Evolutionary conservation across 257 asterid genomes (phyloP).

Genomic region (Nicotiana undulata): DNA sequence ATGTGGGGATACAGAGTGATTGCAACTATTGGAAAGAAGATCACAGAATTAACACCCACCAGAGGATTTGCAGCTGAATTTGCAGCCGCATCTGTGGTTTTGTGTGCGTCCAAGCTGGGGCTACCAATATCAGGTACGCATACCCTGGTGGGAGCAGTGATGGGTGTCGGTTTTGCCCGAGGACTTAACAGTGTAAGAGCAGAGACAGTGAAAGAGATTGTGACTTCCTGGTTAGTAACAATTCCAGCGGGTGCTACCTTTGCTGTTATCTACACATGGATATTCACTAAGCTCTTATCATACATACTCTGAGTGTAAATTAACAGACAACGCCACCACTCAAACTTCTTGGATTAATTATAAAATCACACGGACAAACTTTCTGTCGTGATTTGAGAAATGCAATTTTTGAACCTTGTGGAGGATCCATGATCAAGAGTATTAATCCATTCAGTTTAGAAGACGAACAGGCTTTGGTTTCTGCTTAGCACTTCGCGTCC

Average conservation of each 20-base stretch:
- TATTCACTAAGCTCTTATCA: slow-evolving; percentile 62
- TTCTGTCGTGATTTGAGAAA: neutral
- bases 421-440: neutral
- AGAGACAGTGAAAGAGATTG: slow-evolving; percentile 87
- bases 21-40: slow-evolving; percentile 87
- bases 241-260: slow-evolving; percentile 83
- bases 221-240: slow-evolving; percentile 83
- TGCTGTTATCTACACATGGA: slow-evolving; percentile 77
- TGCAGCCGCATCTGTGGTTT: slow-evolving; percentile 92
- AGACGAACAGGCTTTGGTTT: neutral
- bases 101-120: slow-evolving; percentile 76
- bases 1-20: slow-evolving; percentile 92
- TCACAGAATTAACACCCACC: slow-evolving; percentile 84
- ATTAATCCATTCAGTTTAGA: neutral
- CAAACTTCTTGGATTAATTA: slow-evolving; percentile 16
- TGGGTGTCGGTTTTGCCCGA: slow-evolving; percentile 94
- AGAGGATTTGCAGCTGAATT: slow-evolving; percentile 95
- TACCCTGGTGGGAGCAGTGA: slow-evolving; percentile 94
- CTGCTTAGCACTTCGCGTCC: neutral
- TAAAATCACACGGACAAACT: slow-evolving; percentile 8
- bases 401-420: slow-evolving; percentile 5
- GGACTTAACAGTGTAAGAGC: slow-evolving; percentile 86
- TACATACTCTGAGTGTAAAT: slow-evolving; percentile 35
- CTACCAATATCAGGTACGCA: slow-evolving; percentile 92
- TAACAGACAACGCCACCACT: slow-evolving; percentile 9